These are phyloP conservation scores for Rhodotorula kratochvilovae DNA, from an alignment of 768 basidiomycete species.

Conservation along the genomic window DNA sequence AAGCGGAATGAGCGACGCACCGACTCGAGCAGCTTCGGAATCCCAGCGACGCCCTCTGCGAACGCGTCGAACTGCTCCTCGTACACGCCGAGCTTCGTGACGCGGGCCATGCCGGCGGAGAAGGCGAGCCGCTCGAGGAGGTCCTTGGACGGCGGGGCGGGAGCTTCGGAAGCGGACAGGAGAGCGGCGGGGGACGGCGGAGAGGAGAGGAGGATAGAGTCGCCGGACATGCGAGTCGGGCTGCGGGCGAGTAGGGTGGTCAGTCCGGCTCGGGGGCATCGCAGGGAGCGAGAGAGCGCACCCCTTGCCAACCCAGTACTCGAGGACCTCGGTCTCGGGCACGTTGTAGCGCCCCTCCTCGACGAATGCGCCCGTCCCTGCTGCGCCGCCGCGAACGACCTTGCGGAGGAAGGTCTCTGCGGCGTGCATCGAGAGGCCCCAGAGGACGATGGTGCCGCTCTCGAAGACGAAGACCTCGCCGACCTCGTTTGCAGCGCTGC, in stretches of 20 bases:
- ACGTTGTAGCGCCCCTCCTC: slow-evolving; percentile 37
- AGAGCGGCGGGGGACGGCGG: background rate
- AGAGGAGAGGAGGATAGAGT: slow-evolving; percentile 25
- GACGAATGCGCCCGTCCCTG: slow-evolving; percentile 11
- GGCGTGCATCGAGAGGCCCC: slow-evolving; percentile 26
- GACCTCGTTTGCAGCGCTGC: background rate
- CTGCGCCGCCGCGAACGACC: slow-evolving; percentile 16
- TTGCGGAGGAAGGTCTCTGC: slow-evolving; percentile 36
- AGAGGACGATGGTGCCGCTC: slow-evolving; percentile 35
- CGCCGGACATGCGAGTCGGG: slow-evolving; percentile 27
- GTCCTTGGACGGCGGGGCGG: slow-evolving; percentile 25
- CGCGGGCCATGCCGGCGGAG: slow-evolving; percentile 38
- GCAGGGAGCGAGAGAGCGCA: background rate
- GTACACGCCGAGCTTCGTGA: slow-evolving; percentile 43
- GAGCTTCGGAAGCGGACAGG: background rate
- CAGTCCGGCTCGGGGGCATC: background rate
- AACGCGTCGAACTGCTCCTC: slow-evolving; percentile 42
- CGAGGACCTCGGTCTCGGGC: slow-evolving; percentile 41
- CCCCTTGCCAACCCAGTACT: slow-evolving; percentile 32
- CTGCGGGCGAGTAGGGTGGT: slow-evolving; percentile 1
- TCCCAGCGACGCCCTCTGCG: slow-evolving; percentile 32
- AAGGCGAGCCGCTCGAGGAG: slow-evolving; percentile 42
- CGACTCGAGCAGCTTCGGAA: slow-evolving; percentile 34
- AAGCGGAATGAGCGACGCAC: background rate
- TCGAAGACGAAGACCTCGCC: slow-evolving; percentile 40